Conservation (phyloP, 768 basidiomycete species). For the Infundibulicybe gibba region DNA sequence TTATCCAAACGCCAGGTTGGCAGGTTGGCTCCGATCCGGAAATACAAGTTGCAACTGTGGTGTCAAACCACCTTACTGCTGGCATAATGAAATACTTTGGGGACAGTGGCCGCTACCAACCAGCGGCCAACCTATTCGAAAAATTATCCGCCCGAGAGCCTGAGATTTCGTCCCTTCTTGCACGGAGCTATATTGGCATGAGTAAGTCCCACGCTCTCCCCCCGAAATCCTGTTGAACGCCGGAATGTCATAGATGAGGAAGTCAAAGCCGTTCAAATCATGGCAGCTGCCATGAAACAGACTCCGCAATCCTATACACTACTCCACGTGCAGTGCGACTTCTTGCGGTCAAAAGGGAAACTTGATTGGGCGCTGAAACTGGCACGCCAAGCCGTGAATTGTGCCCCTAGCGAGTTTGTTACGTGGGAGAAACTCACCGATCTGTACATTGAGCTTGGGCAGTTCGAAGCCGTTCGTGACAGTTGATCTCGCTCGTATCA, state of each 20-base stretch:
- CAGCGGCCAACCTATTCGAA: slow-evolving; percentile 91
- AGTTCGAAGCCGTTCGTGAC: slow-evolving; percentile 69
- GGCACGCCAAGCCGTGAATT: slow-evolving; percentile 94
- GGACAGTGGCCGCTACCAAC: slow-evolving; percentile 82
- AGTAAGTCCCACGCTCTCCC: slow-evolving; percentile 51
- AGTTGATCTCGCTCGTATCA: slow-evolving; percentile 4
- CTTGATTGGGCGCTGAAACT: slow-evolving; percentile 88
- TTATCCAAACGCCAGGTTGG: slow-evolving; percentile 62
- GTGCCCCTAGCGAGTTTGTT: slow-evolving; percentile 97
- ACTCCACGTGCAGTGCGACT: slow-evolving; percentile 93
- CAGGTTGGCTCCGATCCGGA: slow-evolving; percentile 98
- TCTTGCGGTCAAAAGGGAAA: slow-evolving; percentile 82
- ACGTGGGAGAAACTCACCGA: slow-evolving; percentile 99
- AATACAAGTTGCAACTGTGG: slow-evolving; percentile 95
- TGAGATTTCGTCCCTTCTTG: slow-evolving; percentile 85
- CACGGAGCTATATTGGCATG: slow-evolving; percentile 93
- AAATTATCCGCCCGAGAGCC: slow-evolving; percentile 83
- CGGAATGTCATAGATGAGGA: slow-evolving; percentile 72
- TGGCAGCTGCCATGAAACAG: slow-evolving; percentile 76
- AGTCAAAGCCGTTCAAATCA: slow-evolving; percentile 96
- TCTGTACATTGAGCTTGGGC: slow-evolving; percentile 85
- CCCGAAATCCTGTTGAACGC: not conserved
- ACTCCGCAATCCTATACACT: slow-evolving; percentile 93
- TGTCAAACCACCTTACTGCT: slow-evolving; percentile 94
- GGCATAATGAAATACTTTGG: slow-evolving; percentile 97